phyloP scores from a whole-genome alignment of 164 flowering plant species.

The Kalanchoe fedtschenkoi region DNA sequence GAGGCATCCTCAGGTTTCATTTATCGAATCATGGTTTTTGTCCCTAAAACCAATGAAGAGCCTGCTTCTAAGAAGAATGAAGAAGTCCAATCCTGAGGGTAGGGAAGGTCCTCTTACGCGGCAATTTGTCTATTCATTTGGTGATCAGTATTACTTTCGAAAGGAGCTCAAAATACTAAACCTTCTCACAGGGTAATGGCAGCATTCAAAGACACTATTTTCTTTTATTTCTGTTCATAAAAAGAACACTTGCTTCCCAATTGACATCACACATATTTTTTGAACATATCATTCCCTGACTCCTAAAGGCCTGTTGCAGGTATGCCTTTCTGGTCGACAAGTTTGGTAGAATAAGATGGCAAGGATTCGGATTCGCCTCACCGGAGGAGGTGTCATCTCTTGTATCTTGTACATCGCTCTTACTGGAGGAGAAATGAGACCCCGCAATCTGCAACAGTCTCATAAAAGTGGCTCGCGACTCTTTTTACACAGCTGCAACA shows the following conservation, averaged over 20 bases:
- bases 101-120: constrained; percentile 28
- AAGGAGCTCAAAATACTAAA: constrained; percentile 87
- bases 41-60: constrained; percentile 51
- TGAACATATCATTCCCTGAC: not conserved
- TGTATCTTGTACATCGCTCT: constrained; percentile 53
- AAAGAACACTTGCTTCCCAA: not conserved
- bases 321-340: constrained; percentile 74
- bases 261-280: not conserved
- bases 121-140: constrained; percentile 77
- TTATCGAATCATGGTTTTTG: constrained; percentile 78
- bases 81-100: constrained; percentile 39
- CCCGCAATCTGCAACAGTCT: not conserved
- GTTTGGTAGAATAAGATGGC: constrained; percentile 93
- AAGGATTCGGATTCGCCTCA: constrained; percentile 76
- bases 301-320: constrained; percentile 27
- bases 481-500: not conserved
- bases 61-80: constrained; percentile 61
- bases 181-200: constrained; percentile 83
- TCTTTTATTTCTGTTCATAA: not conserved
- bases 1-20: constrained; percentile 50
- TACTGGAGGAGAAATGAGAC: constrained; percentile 56
- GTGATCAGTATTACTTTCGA: constrained; percentile 89
- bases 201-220: not conserved
- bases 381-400: constrained; percentile 70
- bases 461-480: not conserved